Evolutionary conservation across 306 rosid species (phyloP).

Genomic region (Rosa multiflora): DNA sequence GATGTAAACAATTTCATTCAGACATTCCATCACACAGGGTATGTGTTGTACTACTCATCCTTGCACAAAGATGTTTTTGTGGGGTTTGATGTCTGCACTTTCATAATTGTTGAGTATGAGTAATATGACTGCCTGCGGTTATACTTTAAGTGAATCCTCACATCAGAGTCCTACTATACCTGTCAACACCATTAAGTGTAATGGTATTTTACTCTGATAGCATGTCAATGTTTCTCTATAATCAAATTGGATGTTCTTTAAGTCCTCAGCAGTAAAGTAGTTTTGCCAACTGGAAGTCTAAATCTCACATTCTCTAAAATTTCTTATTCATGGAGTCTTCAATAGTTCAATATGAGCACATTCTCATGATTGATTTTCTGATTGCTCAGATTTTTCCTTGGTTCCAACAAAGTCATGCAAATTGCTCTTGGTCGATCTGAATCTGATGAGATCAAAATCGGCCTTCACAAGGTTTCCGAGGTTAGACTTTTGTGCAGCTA

Average conservation of each 20-base stretch:
- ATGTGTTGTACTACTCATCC: no score
- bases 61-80: no score
- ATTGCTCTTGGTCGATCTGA: slow-evolving; percentile 75
- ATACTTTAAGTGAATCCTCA: no score
- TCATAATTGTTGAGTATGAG: no score
- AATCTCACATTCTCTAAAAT: background rate
- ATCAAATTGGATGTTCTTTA: background rate
- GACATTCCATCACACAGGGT: no score
- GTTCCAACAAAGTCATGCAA: slow-evolving; percentile 97
- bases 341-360: background rate
- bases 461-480: slow-evolving; percentile 75
- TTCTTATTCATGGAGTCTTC: background rate
- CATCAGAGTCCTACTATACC: background rate
- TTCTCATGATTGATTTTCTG: background rate
- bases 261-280: background rate
- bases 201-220: background rate
- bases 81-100: no score
- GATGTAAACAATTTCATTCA: no score
- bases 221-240: background rate
- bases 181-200: background rate
- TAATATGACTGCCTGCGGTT: no score
- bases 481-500: slow-evolving; percentile 26
- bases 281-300: background rate
- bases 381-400: slow-evolving; percentile 67
- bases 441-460: slow-evolving; percentile 61